phyloP scores from a whole-genome alignment of 768 basidiomycete genomes.

The Kwoniella dendrophila region DNA sequence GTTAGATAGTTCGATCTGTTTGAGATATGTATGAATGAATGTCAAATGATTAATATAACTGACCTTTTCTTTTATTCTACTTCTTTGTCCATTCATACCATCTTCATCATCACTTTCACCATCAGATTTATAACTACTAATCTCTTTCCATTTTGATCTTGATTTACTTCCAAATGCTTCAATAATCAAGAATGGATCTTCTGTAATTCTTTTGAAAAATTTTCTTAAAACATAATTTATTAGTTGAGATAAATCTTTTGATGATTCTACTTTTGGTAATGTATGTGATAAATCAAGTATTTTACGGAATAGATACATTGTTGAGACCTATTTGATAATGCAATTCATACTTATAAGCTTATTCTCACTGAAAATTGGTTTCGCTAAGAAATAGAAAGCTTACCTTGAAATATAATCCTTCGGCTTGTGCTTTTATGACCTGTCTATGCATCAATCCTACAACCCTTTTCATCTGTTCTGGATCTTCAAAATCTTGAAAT shows the following conservation, averaged over 20 bases:
- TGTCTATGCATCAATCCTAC: constrained; percentile 88
- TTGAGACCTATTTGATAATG: constrained; percentile 70
- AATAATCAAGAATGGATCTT: constrained; percentile 82
- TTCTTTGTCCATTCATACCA: constrained; percentile 46
- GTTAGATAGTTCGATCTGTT: background rate
- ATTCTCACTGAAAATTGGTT: no score
- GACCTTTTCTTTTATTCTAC: constrained; percentile 48
- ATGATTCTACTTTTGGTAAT: constrained; percentile 70
- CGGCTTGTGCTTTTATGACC: constrained; percentile 85
- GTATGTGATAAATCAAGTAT: constrained; percentile 79
- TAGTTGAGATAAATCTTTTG: constrained; percentile 78
- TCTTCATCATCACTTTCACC: constrained; percentile 44
- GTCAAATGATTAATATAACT: background rate
- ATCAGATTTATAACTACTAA: constrained; percentile 43
- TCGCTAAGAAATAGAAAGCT: constrained; percentile 9
- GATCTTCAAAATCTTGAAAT: constrained; percentile 73
- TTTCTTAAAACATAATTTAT: constrained; percentile 84
- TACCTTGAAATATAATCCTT: constrained; percentile 94
- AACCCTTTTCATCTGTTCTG: constrained; percentile 86
- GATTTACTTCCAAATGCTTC: constrained; percentile 65
- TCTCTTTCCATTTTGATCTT: constrained; percentile 42
- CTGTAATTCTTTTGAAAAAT: constrained; percentile 88
- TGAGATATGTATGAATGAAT: background rate
- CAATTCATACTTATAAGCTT: no score
- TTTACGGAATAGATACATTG: constrained; percentile 80